Evolutionary conservation across 1,139 yeast genomes (phyloP).

Genomic region (Diutina mesorugosa): DNA sequence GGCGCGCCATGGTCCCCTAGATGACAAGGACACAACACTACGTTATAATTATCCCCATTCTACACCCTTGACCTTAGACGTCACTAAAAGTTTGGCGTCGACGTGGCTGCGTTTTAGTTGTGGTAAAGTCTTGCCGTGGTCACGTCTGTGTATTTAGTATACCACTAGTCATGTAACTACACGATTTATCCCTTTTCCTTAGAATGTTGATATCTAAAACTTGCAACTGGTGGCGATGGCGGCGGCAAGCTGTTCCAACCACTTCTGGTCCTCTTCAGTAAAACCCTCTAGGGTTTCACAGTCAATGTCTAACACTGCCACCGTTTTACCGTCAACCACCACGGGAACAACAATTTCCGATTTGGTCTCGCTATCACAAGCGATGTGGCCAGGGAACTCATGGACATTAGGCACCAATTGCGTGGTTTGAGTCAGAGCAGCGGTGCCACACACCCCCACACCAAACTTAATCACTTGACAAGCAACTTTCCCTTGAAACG

Average conservation of each 20-base stretch:
- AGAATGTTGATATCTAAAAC: constrained; percentile 8
- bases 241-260: constrained; percentile 46
- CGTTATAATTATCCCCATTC: neutral
- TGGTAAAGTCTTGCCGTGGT: neutral
- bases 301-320: constrained; percentile 84
- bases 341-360: constrained; percentile 92
- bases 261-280: constrained; percentile 43
- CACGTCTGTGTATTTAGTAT: neutral
- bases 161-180: neutral
- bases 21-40: neutral
- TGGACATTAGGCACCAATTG: constrained; percentile 72
- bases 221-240: constrained; percentile 38
- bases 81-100: neutral
- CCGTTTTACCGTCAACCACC: constrained; percentile 21
- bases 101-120: neutral
- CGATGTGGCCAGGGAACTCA: constrained; percentile 82
- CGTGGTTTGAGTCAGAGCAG: constrained; percentile 44
- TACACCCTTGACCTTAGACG: neutral
- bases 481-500: constrained; percentile 95
- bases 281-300: constrained; percentile 57
- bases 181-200: neutral
- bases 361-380: constrained; percentile 90
- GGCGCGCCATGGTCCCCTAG: constrained; percentile 25
- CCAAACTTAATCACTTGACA: constrained; percentile 75
- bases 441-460: constrained; percentile 84